Conservation (phyloP, 2,329 filamentous ascomycete genomes). For the Pezicula rhizophila region DNA sequence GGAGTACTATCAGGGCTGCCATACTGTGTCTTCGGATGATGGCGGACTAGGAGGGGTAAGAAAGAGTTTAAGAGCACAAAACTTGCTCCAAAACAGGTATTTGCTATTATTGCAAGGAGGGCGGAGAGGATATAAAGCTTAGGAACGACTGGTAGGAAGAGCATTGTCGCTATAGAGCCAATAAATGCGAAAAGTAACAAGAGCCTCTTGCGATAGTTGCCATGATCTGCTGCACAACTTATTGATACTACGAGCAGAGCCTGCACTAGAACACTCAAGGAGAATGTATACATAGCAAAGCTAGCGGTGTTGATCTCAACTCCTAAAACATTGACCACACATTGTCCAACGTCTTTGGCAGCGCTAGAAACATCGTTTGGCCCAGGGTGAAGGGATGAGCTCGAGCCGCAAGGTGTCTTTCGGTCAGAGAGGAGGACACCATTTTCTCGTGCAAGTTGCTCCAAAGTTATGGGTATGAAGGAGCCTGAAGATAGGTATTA, state of each 20-base stretch:
- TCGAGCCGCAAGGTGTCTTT: constrained; percentile 61
- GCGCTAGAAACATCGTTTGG: constrained; percentile 15
- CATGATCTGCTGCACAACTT: constrained; percentile 92
- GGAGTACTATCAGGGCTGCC: constrained; percentile 18
- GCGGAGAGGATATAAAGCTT: constrained; percentile 75
- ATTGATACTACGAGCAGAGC: constrained; percentile 91
- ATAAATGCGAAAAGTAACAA: constrained; percentile 78
- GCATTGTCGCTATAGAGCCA: constrained; percentile 79
- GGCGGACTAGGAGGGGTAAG: constrained; percentile 79
- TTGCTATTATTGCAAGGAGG: constrained; percentile 80
- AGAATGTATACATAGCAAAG: constrained; percentile 98
- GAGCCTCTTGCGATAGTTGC: constrained; percentile 82
- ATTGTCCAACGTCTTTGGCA: constrained; percentile 53
- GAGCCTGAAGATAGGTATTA: constrained; percentile 52
- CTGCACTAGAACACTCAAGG: constrained; percentile 82
- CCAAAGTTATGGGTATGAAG: constrained; percentile 92
- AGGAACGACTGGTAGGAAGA: constrained; percentile 74
- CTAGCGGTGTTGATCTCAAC: constrained; percentile 89
- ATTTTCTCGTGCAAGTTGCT: constrained; percentile 87
- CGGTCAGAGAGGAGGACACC: constrained; percentile 79
- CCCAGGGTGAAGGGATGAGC: constrained; percentile 17
- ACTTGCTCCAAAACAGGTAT: constrained; percentile 89
- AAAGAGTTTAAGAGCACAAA: constrained; percentile 97
- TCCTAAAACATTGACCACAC: constrained; percentile 76
- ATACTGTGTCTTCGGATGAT: constrained; percentile 51